Evolutionary conservation across 257 asterid genomes (phyloP).

Genomic region (Mitragyna speciosa): DNA sequence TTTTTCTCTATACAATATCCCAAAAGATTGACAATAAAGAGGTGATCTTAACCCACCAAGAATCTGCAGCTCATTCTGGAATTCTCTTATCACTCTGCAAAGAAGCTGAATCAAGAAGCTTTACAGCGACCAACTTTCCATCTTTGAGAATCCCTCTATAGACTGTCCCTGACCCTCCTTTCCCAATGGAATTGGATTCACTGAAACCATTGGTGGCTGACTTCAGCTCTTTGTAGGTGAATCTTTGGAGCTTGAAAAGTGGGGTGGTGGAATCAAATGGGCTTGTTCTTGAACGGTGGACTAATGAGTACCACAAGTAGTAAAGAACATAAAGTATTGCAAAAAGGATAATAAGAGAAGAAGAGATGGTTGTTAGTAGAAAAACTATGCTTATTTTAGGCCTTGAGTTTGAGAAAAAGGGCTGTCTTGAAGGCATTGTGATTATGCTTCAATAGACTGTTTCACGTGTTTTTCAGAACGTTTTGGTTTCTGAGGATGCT

Average conservation of each 20-base stretch:
- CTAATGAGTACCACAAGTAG: conserved; percentile 62
- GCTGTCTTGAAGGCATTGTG: conserved; percentile 66
- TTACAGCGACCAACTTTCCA: conserved; percentile 82
- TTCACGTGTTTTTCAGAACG: background rate
- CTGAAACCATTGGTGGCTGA: conserved; percentile 73
- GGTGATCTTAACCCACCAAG: conserved; percentile 72
- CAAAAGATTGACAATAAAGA: conserved; percentile 58
- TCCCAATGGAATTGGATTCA: conserved; percentile 63
- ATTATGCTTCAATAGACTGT: background rate
- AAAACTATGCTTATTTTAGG: conserved; percentile 45
- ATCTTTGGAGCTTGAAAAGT: conserved; percentile 66
- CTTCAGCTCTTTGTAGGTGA: conserved; percentile 67
- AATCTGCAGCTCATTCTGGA: conserved; percentile 79
- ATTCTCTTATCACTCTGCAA: conserved; percentile 78
- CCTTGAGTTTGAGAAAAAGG: conserved; percentile 39
- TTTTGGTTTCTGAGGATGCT: background rate
- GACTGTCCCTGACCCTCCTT: conserved; percentile 95
- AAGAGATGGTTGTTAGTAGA: conserved; percentile 48
- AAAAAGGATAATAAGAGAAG: conserved; percentile 55
- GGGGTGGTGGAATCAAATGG: conserved; percentile 68
- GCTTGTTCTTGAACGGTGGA: conserved; percentile 73
- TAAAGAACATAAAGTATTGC: conserved; percentile 67
- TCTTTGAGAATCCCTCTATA: conserved; percentile 69
- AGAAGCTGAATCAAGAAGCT: conserved; percentile 62
- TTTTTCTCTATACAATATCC: conserved; percentile 80